Evolutionary conservation across 2,329 filamentous ascomycete species (phyloP).

Genomic region (Aspergillus sclerotialis): DNA sequence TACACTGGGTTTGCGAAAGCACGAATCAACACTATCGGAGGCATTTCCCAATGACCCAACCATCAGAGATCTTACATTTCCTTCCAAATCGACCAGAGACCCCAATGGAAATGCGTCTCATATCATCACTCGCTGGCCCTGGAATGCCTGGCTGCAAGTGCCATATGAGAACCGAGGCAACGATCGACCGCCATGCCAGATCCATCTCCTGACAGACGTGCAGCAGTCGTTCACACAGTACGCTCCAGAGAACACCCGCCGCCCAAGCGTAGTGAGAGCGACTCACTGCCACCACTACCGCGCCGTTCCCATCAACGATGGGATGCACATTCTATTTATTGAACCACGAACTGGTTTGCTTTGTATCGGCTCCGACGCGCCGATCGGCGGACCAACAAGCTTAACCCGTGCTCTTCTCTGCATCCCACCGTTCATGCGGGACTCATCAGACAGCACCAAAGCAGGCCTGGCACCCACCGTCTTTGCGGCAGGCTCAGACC

Average conservation of each 20-base stretch:
- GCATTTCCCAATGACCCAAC: slow-evolving; percentile 35
- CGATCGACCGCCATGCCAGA: slow-evolving; percentile 17
- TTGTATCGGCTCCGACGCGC: slow-evolving; percentile 56
- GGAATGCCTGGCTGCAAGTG: slow-evolving; percentile 24
- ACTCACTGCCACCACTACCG: slow-evolving; percentile 54
- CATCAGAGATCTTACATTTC: slow-evolving; percentile 47
- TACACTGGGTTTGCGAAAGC: slow-evolving; percentile 52
- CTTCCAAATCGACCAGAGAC: slow-evolving; percentile 48
- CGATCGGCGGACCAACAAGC: slow-evolving; percentile 50
- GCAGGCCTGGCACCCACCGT: slow-evolving; percentile 38
- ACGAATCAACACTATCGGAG: slow-evolving; percentile 33
- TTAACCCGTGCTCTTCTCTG: slow-evolving; percentile 55
- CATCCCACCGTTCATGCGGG: slow-evolving; percentile 28
- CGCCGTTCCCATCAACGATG: slow-evolving; percentile 59
- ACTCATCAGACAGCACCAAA: slow-evolving; percentile 5
- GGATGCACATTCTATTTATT: slow-evolving; percentile 58
- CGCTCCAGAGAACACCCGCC: slow-evolving; percentile 12
- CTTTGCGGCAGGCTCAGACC: slow-evolving; percentile 52
- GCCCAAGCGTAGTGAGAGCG: slow-evolving; percentile 31
- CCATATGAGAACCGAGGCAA: slow-evolving; percentile 12
- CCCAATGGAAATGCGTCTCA: slow-evolving; percentile 52
- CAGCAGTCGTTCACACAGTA: slow-evolving; percentile 22
- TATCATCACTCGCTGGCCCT: slow-evolving; percentile 51
- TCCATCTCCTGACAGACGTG: slow-evolving; percentile 21
- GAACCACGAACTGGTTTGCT: slow-evolving; percentile 52